A percentile compares a stretch with the other conserved stretches of the same genome.
phyloP scores from a whole-genome alignment of 495 filamentous ascomycete genomes.

The Antarctomyces pellizariae region DNA sequence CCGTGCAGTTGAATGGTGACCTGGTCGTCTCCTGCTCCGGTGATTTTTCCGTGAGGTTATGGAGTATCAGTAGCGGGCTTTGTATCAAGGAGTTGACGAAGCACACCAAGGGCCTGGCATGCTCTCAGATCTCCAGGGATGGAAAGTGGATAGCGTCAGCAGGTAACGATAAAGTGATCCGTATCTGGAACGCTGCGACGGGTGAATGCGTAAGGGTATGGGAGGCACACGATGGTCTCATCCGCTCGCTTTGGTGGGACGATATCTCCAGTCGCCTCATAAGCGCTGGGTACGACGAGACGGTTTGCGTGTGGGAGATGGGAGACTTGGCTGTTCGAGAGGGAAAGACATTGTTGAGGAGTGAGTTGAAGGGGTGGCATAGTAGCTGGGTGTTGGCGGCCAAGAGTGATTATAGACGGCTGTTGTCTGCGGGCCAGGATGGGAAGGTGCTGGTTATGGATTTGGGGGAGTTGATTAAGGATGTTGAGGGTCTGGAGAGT shows the following conservation, averaged over 20 bases:
- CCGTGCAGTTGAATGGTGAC: conserved; percentile 79
- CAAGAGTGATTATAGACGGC: conserved; percentile 80
- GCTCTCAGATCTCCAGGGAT: conserved; percentile 87
- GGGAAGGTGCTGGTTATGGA: conserved; percentile 81
- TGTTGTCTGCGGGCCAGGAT: conserved; percentile 85
- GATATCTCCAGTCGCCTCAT: conserved; percentile 58
- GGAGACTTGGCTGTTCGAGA: too few relatives aligned
- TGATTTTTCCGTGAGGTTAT: conserved; percentile 78
- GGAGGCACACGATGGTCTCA: conserved; percentile 54
- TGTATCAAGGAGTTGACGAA: conserved; percentile 73
- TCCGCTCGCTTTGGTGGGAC: conserved; percentile 76
- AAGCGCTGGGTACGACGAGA: conserved; percentile 79
- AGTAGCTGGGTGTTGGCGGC: conserved; percentile 89
- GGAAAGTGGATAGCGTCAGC: conserved; percentile 71
- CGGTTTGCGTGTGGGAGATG: conserved; percentile 79
- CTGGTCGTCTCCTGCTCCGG: conserved; percentile 79
- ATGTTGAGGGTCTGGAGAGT: conserved; percentile 29
- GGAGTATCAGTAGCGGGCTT: conserved; percentile 70
- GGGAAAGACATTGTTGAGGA: conserved; percentile 46
- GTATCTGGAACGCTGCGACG: conserved; percentile 80
- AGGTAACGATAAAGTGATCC: conserved; percentile 82
- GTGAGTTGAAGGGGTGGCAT: conserved; percentile 76
- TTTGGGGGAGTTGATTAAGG: conserved; percentile 35
- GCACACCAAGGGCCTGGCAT: conserved; percentile 77
- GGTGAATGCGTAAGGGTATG: conserved; percentile 61